phyloP scores from a whole-genome alignment of 2,329 filamentous ascomycete genomes.

The Xylaria polymorpha region DNA sequence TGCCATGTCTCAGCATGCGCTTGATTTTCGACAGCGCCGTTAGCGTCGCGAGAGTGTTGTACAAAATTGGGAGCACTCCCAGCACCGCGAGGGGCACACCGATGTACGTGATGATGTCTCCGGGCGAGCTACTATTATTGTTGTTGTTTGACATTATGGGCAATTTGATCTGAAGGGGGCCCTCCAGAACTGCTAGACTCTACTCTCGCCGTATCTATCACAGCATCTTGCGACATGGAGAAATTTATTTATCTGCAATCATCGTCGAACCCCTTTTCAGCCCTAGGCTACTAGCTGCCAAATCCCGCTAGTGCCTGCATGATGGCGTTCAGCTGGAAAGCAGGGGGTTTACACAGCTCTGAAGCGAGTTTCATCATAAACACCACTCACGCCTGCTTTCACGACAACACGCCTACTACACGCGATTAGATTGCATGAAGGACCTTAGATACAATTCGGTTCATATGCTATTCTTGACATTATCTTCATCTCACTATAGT shows the following conservation, averaged over 20 bases:
- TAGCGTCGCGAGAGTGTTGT: conserved; percentile 71
- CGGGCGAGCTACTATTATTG: conserved; percentile 41
- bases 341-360: conserved; percentile 12
- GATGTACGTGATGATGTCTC: conserved; percentile 67
- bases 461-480: too few species aligned
- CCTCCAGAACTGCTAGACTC: neutral
- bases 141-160: conserved; percentile 29
- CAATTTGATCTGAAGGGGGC: conserved; percentile 1
- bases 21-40: conserved; percentile 70
- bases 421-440: neutral
- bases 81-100: conserved; percentile 69
- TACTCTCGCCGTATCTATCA: neutral
- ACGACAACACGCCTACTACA: neutral
- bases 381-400: neutral
- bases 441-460: neutral
- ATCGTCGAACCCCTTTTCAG: conserved; percentile 36
- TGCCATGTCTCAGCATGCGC: conserved; percentile 66
- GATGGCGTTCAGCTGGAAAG: conserved; percentile 34
- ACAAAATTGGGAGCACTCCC: conserved; percentile 72
- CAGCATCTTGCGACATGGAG: conserved; percentile 9
- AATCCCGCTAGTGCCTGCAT: conserved; percentile 34
- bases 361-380: neutral
- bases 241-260: conserved; percentile 22
- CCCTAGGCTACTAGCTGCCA: conserved; percentile 34
- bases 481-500: neutral